Conservation (phyloP, 306 rosid species). For the Benincasa hispida region DNA sequence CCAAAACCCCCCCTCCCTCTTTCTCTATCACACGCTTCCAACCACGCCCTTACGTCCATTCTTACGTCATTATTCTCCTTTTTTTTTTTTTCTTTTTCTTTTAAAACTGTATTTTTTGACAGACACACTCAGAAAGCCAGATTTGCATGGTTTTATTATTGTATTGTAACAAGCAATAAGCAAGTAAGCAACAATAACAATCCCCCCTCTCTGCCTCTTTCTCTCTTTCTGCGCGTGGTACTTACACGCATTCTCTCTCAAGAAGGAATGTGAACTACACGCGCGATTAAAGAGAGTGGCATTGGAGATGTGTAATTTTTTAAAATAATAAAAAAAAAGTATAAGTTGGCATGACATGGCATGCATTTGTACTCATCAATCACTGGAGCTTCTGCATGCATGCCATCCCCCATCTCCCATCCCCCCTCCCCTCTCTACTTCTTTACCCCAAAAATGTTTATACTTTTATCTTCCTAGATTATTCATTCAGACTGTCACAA, state of each 20-base stretch:
- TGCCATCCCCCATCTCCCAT: conserved; percentile 17
- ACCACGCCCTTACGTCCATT: background rate
- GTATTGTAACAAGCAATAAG: too few species aligned
- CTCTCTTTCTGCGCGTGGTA: background rate
- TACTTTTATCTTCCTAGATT: too few species aligned
- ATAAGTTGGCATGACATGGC: conserved; percentile 83
- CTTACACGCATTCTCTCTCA: background rate
- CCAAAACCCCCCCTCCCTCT: background rate
- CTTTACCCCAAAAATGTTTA: too few species aligned
- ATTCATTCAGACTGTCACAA: too few species aligned
- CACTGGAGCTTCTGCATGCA: conserved; percentile 39
- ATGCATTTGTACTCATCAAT: conserved; percentile 44
- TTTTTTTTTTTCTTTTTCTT: background rate
- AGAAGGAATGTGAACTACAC: background rate
- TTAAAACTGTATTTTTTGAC: background rate
- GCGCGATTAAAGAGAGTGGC: background rate
- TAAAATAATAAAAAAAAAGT: conserved; percentile 2
- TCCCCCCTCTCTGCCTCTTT: background rate
- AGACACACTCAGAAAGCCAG: background rate
- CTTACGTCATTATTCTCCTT: background rate
- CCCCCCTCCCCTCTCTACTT: too few species aligned
- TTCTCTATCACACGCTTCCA: conserved; percentile 57
- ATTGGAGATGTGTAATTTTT: background rate
- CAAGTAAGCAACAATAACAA: background rate
- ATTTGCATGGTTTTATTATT: background rate